Evolutionary conservation across 805 yeast species (phyloP).

Genomic region (Starmerella tilneyi): DNA sequence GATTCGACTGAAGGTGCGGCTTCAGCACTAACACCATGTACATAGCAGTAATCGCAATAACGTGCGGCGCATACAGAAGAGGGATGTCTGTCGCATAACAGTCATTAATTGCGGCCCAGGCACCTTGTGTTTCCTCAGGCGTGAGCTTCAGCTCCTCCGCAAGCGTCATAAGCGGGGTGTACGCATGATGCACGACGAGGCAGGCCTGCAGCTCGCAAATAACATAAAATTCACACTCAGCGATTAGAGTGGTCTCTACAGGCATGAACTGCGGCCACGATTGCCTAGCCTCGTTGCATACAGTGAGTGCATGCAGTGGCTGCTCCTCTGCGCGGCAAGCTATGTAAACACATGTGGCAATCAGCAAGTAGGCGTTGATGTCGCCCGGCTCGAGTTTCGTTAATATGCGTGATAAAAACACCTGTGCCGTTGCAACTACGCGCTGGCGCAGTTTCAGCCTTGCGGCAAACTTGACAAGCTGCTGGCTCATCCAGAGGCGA

Average conservation of each 20-base stretch:
- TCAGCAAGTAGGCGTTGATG: slow-evolving; percentile 66
- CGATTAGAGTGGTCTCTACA: slow-evolving; percentile 78
- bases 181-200: slow-evolving; percentile 36
- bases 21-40: slow-evolving; percentile 60
- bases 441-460: slow-evolving; percentile 68
- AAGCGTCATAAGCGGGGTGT: slow-evolving; percentile 33
- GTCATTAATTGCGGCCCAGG: slow-evolving; percentile 87
- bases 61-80: slow-evolving; percentile 77
- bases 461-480: slow-evolving; percentile 67
- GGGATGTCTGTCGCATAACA: slow-evolving; percentile 81
- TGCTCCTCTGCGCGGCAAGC: slow-evolving; percentile 93
- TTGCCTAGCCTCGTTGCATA: slow-evolving; percentile 73
- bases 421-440: slow-evolving; percentile 80
- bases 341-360: slow-evolving; percentile 76
- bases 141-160: slow-evolving; percentile 45
- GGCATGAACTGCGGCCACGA: slow-evolving; percentile 94
- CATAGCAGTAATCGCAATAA: slow-evolving; percentile 71
- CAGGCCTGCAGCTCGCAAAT: slow-evolving; percentile 63
- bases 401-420: slow-evolving; percentile 69
- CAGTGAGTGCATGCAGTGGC: slow-evolving; percentile 82
- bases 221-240: slow-evolving; percentile 90
- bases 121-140: slow-evolving; percentile 56
- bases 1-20: slow-evolving; percentile 30
- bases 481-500: slow-evolving; percentile 61
- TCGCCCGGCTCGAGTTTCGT: slow-evolving; percentile 54